These are phyloP conservation scores for Amborella trichopoda DNA, from an alignment of 164 flowering plant species.

Conservation along the genomic window DNA sequence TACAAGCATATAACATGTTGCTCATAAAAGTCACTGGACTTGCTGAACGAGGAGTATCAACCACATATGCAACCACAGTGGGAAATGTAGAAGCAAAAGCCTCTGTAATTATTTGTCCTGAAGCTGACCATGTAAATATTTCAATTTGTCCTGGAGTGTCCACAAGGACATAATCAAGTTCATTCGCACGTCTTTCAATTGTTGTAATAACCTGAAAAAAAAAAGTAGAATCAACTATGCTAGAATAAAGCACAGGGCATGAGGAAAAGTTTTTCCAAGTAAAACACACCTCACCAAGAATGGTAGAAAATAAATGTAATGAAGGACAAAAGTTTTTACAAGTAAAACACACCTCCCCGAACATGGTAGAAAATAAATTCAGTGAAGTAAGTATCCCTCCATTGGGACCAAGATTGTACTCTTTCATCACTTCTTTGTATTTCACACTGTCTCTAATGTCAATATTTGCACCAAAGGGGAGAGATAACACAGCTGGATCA, in stretches of 20 bases:
- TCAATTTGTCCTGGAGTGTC: constrained; percentile 99
- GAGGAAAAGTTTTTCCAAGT: not conserved
- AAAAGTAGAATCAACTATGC: not conserved
- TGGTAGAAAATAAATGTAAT: too few relatives aligned
- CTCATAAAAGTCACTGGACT: constrained; percentile 92
- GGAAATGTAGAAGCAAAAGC: constrained; percentile 98
- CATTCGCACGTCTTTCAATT: constrained; percentile 84
- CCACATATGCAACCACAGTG: constrained; percentile 73
- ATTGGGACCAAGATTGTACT: constrained; percentile 91
- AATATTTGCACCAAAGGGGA: constrained; percentile 85
- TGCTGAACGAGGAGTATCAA: constrained; percentile 83
- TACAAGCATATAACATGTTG: constrained; percentile 97
- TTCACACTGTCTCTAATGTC: constrained; percentile 87
- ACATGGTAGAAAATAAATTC: constrained; percentile 83
- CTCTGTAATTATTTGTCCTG: constrained; percentile 93
- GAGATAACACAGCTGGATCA: constrained; percentile 87
- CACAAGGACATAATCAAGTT: constrained; percentile 92
- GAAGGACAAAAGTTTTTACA: too few relatives aligned
- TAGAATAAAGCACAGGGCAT: not conserved
- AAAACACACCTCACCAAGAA: not conserved
- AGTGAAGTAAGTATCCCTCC: constrained; percentile 93
- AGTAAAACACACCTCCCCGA: constrained; percentile 64
- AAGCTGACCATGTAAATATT: constrained; percentile 97
- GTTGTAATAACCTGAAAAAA: constrained; percentile 55
- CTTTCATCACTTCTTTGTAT: constrained; percentile 97